Conservation (phyloP, 2,329 filamentous ascomycete genomes). For the Orbilia javanica region DNA sequence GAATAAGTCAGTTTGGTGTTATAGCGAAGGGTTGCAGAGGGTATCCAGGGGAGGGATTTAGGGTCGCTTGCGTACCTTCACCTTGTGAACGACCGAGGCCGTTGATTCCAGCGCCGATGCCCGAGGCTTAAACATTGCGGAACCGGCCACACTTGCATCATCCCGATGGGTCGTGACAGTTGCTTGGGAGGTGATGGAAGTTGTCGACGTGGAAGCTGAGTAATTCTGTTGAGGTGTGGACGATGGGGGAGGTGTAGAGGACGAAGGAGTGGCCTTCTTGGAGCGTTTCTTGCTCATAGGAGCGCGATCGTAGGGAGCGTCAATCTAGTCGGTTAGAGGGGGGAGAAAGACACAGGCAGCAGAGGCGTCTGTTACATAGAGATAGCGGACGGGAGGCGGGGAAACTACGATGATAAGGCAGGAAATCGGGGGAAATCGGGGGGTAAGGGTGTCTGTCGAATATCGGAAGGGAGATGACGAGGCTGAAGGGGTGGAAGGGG, state of each 20-base stretch:
- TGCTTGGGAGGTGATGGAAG: constrained; percentile 53
- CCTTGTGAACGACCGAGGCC: constrained; percentile 57
- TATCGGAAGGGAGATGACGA: constrained; percentile 14
- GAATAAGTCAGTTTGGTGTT: constrained; percentile 9
- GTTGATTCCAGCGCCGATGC: constrained; percentile 55
- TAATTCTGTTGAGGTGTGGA: constrained; percentile 35
- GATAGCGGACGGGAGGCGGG: constrained; percentile 6
- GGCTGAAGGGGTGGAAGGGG: not conserved
- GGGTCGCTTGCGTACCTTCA: constrained; percentile 38
- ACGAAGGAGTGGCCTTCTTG: constrained; percentile 32
- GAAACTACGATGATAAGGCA: constrained; percentile 14
- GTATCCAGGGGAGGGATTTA: not conserved
- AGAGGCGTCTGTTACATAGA: constrained; percentile 1
- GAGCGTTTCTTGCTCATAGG: constrained; percentile 58
- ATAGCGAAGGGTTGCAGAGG: constrained; percentile 6
- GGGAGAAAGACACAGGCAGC: not conserved
- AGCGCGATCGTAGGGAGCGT: constrained; percentile 46
- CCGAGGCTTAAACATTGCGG: constrained; percentile 48
- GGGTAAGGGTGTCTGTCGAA: not conserved
- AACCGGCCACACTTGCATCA: constrained; percentile 49
- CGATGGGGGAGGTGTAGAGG: constrained; percentile 30
- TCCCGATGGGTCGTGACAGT: constrained; percentile 51
- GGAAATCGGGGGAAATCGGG: not conserved
- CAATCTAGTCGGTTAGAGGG: constrained; percentile 3
- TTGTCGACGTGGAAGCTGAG: constrained; percentile 48